Evolutionary conservation across 2,329 filamentous ascomycete genomes (phyloP), one percentile per base, ranked within the genome.

Genomic region (Fusarium cyanostomum): DNA sequence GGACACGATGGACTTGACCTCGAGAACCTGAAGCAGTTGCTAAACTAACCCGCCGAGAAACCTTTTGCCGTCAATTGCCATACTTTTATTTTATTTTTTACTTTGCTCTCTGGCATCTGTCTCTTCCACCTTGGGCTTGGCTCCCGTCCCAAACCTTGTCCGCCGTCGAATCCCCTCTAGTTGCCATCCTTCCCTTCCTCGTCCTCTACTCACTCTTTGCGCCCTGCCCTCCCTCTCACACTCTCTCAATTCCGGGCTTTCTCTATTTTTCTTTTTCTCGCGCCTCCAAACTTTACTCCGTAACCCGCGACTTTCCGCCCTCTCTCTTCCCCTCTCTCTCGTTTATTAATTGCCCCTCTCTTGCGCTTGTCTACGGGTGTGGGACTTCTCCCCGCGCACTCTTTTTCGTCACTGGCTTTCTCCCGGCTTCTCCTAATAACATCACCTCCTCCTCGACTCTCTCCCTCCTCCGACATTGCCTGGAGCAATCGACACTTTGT

Each of bases 61-160:
- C 33, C 15, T 18, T 13, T 42, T 30, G 10, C 24, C 16, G 21
- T 61, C 30, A 13, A 11, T 38, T 35, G 27, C 35, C 37, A 21
- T 38, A 15, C 9, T 41, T 26, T 28, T 37, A 11, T 53, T 30
- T 15, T 27, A 13, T 48, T 26, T 26, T 24, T 21, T 45, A 11
- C 35, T 46, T 43, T 37, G 38, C 13, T 11, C 26, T 15, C 42
- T 49, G 16, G n/a, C 28, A 61, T 61, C 58, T 49, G 58, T 54
- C 49, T 37, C 51, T 15, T 64, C 58, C 35, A 34, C 50, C 41
- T 5, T 62, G 49, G 49, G 52, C 56, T 60, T 56, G 59, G 45
- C 38, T 58, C 51, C 42, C 28, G 54, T 56, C 21, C 57, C 37
- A 67, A 71, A 71, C 66, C 66, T 69, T 70, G 63, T 66, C 62